Evolutionary conservation across 495 filamentous ascomycete genomes (phyloP).

Genomic region (Xylaria intraflava): DNA sequence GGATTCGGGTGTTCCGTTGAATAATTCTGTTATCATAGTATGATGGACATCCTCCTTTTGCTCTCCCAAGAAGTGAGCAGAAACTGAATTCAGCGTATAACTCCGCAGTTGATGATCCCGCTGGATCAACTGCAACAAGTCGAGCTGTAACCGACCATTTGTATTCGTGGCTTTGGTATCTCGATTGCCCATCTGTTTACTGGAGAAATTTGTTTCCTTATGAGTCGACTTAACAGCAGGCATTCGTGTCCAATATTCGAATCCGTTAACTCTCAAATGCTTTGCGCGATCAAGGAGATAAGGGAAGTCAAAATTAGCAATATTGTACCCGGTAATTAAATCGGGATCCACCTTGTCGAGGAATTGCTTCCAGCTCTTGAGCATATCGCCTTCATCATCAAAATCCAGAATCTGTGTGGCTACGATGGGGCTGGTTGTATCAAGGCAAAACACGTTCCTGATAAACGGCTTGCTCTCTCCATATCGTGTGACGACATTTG

Average conservation of each 20-base stretch:
- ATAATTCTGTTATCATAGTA: conserved; percentile 97
- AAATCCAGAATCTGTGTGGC: conserved; percentile 90
- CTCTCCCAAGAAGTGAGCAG: conserved; percentile 90
- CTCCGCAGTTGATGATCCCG: conserved; percentile 90
- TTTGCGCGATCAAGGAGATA: conserved; percentile 89
- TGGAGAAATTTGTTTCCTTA: conserved; percentile 80
- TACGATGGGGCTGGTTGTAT: conserved; percentile 85
- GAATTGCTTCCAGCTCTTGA: conserved; percentile 83
- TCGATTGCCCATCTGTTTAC: conserved; percentile 98
- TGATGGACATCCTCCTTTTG: conserved; percentile 99
- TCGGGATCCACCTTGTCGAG: conserved; percentile 89
- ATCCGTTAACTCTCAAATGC: conserved; percentile 65
- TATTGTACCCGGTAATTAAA: conserved; percentile 98
- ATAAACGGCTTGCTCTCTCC: conserved; percentile 95
- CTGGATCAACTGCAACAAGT: conserved; percentile 88
- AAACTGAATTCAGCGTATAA: conserved; percentile 97
- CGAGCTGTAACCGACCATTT: conserved; percentile 86
- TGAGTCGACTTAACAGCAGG: conserved; percentile 55
- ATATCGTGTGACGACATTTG: conserved; percentile 92
- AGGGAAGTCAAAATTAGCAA: conserved; percentile 97
- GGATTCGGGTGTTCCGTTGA: conserved; percentile 90
- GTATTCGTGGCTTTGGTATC: conserved; percentile 93
- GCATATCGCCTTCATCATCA: conserved; percentile 73
- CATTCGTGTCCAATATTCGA: conserved; percentile 81
- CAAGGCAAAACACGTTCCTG: conserved; percentile 90